Percentiles rank a stretch among this genome's conserved stretches.
phyloP scores from a whole-genome alignment of 169 alveolate genomes.

The Eimeria sp. region DNA sequence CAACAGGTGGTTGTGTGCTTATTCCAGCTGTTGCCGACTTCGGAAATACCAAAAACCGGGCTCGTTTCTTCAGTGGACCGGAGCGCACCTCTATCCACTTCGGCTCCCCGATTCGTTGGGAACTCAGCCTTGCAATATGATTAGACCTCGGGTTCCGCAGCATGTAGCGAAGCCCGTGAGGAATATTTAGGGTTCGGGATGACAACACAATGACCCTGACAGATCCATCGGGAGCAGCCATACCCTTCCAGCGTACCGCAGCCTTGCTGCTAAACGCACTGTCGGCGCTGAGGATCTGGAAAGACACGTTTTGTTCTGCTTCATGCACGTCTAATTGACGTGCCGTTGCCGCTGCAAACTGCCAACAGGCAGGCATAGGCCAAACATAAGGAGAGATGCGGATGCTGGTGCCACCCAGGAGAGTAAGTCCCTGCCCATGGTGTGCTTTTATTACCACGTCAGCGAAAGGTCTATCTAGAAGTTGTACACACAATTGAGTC shows the following conservation, averaged over 20 bases:
- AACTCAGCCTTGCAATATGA: background rate
- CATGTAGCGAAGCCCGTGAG: background rate
- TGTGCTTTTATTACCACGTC: slow-evolving; percentile 41
- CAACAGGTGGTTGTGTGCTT: background rate
- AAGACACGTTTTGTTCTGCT: slow-evolving; percentile 3
- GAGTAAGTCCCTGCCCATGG: slow-evolving; percentile 17
- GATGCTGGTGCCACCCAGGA: slow-evolving; percentile 41
- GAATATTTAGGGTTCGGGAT: background rate
- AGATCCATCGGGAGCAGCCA: slow-evolving; percentile 64
- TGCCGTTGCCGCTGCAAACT: slow-evolving; percentile 4
- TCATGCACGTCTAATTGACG: background rate
- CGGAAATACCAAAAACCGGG: background rate
- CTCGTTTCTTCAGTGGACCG: slow-evolving; percentile 8
- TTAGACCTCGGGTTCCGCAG: background rate
- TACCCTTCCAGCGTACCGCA: slow-evolving; percentile 43
- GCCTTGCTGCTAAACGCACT: background rate
- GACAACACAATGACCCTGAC: slow-evolving; percentile 51
- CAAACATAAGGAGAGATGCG: slow-evolving; percentile 58
- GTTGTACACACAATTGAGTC: slow-evolving; percentile 57
- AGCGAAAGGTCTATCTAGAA: slow-evolving; percentile 52
- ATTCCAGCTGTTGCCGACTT: background rate
- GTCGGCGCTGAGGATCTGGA: slow-evolving; percentile 37
- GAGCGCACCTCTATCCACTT: slow-evolving; percentile 33
- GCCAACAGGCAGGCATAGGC: slow-evolving; percentile 73
- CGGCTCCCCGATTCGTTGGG: background rate